Evolutionary conservation across 2,329 filamentous ascomycete species (phyloP), one percentile per base, ranked within the genome.

Genomic region (Fusarium nanum): DNA sequence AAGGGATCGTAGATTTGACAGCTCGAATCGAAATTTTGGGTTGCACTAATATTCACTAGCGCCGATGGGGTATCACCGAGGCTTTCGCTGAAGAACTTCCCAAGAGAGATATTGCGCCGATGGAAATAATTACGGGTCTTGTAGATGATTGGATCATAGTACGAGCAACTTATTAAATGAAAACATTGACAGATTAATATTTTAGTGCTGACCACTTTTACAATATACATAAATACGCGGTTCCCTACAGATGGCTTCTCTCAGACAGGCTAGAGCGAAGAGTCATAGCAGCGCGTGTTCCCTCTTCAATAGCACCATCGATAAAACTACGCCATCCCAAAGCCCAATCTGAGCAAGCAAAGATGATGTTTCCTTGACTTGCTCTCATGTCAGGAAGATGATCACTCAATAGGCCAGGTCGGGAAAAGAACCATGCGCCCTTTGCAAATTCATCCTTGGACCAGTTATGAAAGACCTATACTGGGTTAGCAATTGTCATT

Each of bases 381-480:
- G 74, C 75, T 40, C 82, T 72, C 69, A 85, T 76, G n/a, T 79
- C 79, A 0, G 79, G 75, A 0, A 84, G 73, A 56, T 84, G 79
- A 2, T 74, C 77, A 0, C 76, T 74, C 7, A 83, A 49, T 7
- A 84, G 66, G 6, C 78, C 75, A 0, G 83, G 82, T 1, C 73
- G 66, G 1, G 79, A 76, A 49, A 81, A 84, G 68, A 82, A 81
- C 76, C 77, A 83, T 7, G 81, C 83, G 3, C 83, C 83, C 59
- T 84, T 82, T 0, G 83, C 79, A 54, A 81, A 85, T 28, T 83
- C 79, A 46, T 86, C 83, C 47, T 81, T 81, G 11, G 75, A 78
- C 84, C 83, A 86, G 58, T 85, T 84, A 48, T 86, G 83, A 42
- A 84, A 85, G 0, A 84, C 80, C 76, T 74, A 28, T n/a, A n/a